Percentiles rank a stretch among this genome's conserved stretches.
Conservation (phyloP, 2,329 filamentous ascomycete species). For the Delphinella strobiligena region DNA sequence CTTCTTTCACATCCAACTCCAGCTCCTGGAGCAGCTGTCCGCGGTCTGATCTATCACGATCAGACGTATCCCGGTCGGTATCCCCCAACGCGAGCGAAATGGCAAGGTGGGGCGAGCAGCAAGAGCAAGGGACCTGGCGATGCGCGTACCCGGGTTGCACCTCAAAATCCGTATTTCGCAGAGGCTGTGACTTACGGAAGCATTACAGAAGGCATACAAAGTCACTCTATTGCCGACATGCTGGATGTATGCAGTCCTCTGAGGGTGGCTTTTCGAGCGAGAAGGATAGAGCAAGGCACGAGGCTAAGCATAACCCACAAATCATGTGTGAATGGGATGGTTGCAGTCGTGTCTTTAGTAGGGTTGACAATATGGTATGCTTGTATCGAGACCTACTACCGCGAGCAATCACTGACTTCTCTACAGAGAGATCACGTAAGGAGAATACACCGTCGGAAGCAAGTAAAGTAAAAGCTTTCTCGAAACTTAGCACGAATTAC, state of each 20-base stretch:
- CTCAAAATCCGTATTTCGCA: constrained; percentile 45
- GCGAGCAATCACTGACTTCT: no score
- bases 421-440: constrained; percentile 15
- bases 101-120: constrained; percentile 28
- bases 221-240: constrained; percentile 47
- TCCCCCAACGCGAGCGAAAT: constrained; percentile 22
- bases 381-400: neutral
- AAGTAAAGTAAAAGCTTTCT: constrained; percentile 4
- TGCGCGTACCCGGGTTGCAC: constrained; percentile 48
- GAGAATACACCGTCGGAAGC: constrained; percentile 12
- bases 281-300: constrained; percentile 49
- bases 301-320: constrained; percentile 51
- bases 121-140: constrained; percentile 41
- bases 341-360: constrained; percentile 46
- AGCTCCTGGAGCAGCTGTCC: constrained; percentile 15
- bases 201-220: constrained; percentile 52
- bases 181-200: constrained; percentile 50
- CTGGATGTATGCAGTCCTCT: constrained; percentile 44
- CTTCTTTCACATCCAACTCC: constrained; percentile 17
- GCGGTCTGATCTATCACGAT: constrained; percentile 5
- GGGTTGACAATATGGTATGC: constrained; percentile 50
- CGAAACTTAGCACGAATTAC: no score
- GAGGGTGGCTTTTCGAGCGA: constrained; percentile 50
- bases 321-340: constrained; percentile 46
- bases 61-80: constrained; percentile 17